These are phyloP conservation scores for Cyclotella distinguenda DNA, from an alignment of 108 stramenopile genomes.

Conservation along the genomic window DNA sequence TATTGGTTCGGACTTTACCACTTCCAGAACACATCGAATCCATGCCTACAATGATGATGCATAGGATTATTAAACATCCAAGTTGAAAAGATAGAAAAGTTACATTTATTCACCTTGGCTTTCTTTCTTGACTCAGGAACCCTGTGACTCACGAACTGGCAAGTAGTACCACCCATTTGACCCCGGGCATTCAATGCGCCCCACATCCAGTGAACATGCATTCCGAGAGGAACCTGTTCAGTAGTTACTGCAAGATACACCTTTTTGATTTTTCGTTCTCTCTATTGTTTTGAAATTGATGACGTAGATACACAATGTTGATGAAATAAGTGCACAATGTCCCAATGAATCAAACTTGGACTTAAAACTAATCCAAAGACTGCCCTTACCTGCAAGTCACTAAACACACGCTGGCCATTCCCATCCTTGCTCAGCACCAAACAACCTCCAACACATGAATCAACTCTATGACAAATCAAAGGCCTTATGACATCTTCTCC, in stretches of 20 bases:
- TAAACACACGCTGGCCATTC: conserved; percentile 83
- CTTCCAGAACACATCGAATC: conserved; percentile 85
- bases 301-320: neutral
- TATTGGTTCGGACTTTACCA: conserved; percentile 81
- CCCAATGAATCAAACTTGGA: neutral
- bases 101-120: conserved; percentile 40
- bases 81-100: conserved; percentile 2
- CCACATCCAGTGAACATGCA: conserved; percentile 94
- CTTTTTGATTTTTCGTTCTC: conserved; percentile 82
- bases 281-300: conserved; percentile 40
- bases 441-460: conserved; percentile 86
- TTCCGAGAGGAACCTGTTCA: conserved; percentile 77
- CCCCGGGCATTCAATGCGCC: conserved; percentile 59
- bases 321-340: neutral
- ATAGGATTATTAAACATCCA: neutral
- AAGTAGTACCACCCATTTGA: conserved; percentile 74
- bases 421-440: conserved; percentile 86
- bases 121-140: conserved; percentile 72
- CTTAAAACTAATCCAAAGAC: neutral
- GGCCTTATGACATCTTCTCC: conserved; percentile 62
- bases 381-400: conserved; percentile 46
- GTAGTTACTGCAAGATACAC: conserved; percentile 82
- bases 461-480: conserved; percentile 84
- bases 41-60: conserved; percentile 45
- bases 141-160: conserved; percentile 74